These are phyloP conservation scores for Nicotiana noctiflora DNA, from an alignment of 257 asterid genomes.

Conservation along the genomic window DNA sequence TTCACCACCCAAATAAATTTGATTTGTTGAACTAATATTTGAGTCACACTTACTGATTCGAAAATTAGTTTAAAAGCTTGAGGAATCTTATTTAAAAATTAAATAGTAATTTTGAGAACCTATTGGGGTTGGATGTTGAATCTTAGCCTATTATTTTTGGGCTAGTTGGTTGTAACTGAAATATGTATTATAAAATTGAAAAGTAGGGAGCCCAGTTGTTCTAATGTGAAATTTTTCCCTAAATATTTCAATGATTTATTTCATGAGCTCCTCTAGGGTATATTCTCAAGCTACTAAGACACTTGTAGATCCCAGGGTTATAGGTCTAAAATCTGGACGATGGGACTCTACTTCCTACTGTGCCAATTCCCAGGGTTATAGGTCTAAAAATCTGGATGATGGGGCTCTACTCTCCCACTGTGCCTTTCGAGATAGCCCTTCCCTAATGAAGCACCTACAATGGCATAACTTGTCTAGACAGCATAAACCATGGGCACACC, in stretches of 20 bases:
- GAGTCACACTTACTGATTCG: no score
- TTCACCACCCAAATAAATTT: no score
- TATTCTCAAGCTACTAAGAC: not conserved
- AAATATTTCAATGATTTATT: not conserved
- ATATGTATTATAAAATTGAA: no score
- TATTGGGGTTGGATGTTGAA: no score
- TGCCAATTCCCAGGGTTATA: not conserved
- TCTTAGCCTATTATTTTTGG: no score
- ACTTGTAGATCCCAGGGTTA: not conserved
- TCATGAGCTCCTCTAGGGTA: not conserved
- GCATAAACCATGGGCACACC: not conserved
- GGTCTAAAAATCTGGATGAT: not conserved
- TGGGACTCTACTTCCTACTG: not conserved
- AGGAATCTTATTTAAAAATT: no score
- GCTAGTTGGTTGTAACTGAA: no score
- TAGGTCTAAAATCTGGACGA: not conserved
- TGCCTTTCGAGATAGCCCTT: not conserved
- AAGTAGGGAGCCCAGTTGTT: no score
- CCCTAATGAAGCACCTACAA: not conserved
- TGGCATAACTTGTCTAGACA: not conserved
- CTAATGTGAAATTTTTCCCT: not conserved
- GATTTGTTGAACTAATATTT: no score
- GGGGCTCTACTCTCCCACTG: not conserved
- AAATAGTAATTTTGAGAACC: no score
- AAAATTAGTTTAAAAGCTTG: no score